phyloP scores from a whole-genome alignment of 31 red algal species.

The Pterothamnion heteromorphum region DNA sequence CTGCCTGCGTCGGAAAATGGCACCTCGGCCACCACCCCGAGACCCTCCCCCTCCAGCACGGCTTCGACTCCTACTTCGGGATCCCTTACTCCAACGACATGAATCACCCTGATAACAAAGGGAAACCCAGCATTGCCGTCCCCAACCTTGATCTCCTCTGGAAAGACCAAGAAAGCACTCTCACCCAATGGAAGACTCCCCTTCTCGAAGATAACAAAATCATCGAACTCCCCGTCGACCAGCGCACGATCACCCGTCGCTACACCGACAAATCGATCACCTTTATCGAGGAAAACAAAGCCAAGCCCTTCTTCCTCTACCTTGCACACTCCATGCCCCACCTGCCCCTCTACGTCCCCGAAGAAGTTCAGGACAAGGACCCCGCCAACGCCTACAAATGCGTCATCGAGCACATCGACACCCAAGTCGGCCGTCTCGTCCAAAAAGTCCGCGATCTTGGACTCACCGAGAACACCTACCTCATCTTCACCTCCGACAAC shows the following conservation, averaged over 20 bases:
- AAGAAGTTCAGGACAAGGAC: neutral
- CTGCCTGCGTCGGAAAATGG: neutral
- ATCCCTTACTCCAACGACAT: neutral
- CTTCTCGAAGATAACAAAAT: neutral
- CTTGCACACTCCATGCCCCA: neutral
- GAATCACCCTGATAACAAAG: neutral
- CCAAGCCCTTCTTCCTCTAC: slow-evolving; percentile 27
- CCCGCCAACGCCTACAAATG: neutral
- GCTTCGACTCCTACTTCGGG: neutral
- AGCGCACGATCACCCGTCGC: neutral
- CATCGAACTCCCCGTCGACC: neutral
- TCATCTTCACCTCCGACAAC: slow-evolving; percentile 14
- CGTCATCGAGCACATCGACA: neutral
- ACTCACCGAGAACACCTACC: neutral
- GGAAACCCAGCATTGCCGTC: neutral
- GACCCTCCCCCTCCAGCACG: neutral
- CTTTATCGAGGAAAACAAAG: neutral
- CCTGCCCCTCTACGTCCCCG: slow-evolving; percentile 4
- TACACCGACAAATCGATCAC: neutral
- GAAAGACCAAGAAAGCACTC: neutral
- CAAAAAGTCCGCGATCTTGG: neutral
- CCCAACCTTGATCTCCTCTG: neutral
- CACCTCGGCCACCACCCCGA: slow-evolving; percentile 10
- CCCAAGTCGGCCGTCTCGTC: neutral
- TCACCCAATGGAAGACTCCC: neutral